A percentile compares a stretch with the other conserved stretches of the same genome.
phyloP scores from a whole-genome alignment of 2,329 filamentous ascomycete genomes.

The Corinectria fuckeliana region DNA sequence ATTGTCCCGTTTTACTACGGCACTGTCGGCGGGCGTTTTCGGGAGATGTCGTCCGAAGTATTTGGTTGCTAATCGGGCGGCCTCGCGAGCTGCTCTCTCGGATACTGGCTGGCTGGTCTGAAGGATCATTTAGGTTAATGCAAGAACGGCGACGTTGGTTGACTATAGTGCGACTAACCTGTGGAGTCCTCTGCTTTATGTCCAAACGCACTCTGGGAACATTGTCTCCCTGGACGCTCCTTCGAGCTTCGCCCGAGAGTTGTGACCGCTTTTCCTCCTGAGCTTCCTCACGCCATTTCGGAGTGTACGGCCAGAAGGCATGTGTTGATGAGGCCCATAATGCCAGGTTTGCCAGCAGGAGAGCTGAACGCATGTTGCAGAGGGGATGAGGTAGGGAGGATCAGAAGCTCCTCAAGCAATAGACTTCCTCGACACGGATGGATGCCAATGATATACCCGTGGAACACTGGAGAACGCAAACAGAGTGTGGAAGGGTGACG shows the following conservation, averaged over 20 bases:
- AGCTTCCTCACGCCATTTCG: slow-evolving; percentile 43
- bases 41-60: slow-evolving; percentile 38
- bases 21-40: slow-evolving; percentile 7
- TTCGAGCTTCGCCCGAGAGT: slow-evolving; percentile 30
- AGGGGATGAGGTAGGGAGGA: slow-evolving; percentile 11
- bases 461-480: slow-evolving; percentile 14
- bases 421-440: slow-evolving; percentile 3
- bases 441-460: slow-evolving; percentile 19
- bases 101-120: slow-evolving; percentile 44
- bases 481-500: slow-evolving; percentile 10
- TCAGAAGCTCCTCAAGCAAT: background rate
- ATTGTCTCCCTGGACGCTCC: slow-evolving; percentile 23
- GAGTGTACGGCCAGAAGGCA: slow-evolving; percentile 57
- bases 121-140: slow-evolving; percentile 22
- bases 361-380: slow-evolving; percentile 49
- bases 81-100: slow-evolving; percentile 47
- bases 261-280: slow-evolving; percentile 31
- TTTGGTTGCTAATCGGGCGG: slow-evolving; percentile 49
- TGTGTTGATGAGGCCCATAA: slow-evolving; percentile 53
- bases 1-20: slow-evolving; percentile 50
- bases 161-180: slow-evolving; percentile 38
- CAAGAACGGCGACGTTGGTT: slow-evolving; percentile 7
- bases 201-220: slow-evolving; percentile 47
- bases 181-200: slow-evolving; percentile 46
- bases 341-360: slow-evolving; percentile 53